phyloP scores from a whole-genome alignment of 2,329 filamentous ascomycete genomes.

The Hymenoscyphus fraxineus region DNA sequence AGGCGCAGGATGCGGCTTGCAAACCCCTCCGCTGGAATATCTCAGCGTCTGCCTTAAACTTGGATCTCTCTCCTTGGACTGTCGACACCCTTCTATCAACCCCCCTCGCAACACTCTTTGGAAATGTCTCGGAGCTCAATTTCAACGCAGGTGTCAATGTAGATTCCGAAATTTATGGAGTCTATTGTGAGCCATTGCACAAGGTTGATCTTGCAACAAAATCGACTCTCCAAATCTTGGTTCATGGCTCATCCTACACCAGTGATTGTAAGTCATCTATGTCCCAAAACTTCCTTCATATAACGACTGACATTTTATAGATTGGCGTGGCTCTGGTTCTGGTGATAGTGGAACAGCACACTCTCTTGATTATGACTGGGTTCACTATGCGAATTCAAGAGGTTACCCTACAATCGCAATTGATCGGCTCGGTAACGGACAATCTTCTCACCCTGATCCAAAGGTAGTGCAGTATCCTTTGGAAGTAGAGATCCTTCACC shows the following conservation, averaged over 20 bases:
- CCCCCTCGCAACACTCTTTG: not conserved
- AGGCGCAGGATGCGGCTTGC: not conserved
- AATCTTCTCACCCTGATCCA: constrained; percentile 22
- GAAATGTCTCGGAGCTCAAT: not conserved
- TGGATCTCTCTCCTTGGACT: not conserved
- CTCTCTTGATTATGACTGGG: constrained; percentile 13
- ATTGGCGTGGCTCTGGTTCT: not conserved
- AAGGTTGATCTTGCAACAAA: not conserved
- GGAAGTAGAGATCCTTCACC: constrained; percentile 24
- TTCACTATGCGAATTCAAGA: constrained; percentile 11
- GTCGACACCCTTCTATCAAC: not conserved
- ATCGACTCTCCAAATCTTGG: not conserved
- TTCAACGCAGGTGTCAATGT: not conserved
- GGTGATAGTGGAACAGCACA: not conserved
- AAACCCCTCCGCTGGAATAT: not conserved
- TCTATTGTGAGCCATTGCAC: not conserved
- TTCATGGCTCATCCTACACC: constrained; percentile 4
- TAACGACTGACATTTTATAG: not conserved
- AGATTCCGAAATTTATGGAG: not conserved
- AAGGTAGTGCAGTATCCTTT: constrained; percentile 20
- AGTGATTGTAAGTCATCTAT: not conserved
- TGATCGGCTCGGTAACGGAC: constrained; percentile 18
- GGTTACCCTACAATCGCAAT: constrained; percentile 21
- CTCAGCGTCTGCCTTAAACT: not conserved
- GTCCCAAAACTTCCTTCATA: not conserved